Conservation (phyloP, 2,329 filamentous ascomycete species). For the Fusarium tupiense region DNA sequence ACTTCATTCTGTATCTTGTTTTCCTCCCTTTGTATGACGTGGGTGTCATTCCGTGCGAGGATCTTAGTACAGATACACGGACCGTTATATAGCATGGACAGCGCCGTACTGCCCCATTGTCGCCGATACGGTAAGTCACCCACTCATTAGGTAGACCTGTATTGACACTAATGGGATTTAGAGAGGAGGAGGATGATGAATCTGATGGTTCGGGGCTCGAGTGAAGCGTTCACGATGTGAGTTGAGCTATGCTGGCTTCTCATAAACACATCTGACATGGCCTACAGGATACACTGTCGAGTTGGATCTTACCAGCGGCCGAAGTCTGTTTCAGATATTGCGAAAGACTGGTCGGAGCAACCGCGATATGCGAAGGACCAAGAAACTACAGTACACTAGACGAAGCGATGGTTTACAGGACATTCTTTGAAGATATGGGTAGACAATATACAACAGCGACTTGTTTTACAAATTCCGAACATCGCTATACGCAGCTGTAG, state of each 20-base stretch:
- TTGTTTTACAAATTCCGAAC: background rate
- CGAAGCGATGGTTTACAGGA: background rate
- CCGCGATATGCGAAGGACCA: background rate
- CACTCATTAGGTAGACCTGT: background rate
- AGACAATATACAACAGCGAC: background rate
- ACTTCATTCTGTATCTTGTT: background rate
- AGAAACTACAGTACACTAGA: background rate
- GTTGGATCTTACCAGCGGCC: background rate
- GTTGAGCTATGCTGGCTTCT: background rate
- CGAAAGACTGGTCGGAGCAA: background rate
- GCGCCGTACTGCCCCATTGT: background rate
- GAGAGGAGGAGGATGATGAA: background rate
- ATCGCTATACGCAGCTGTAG: background rate
- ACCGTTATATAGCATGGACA: background rate
- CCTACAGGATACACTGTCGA: background rate
- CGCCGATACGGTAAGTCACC: background rate
- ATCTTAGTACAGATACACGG: background rate
- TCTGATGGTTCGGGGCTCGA: background rate
- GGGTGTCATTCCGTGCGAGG: background rate
- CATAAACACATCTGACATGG: background rate
- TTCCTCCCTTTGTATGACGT: background rate
- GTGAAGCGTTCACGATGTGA: background rate
- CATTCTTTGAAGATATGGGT: background rate
- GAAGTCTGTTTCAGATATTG: background rate
- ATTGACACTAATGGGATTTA: background rate